Conservation (phyloP, 1,284 basidiomycete species). For the Wallemia ichthyophaga region DNA sequence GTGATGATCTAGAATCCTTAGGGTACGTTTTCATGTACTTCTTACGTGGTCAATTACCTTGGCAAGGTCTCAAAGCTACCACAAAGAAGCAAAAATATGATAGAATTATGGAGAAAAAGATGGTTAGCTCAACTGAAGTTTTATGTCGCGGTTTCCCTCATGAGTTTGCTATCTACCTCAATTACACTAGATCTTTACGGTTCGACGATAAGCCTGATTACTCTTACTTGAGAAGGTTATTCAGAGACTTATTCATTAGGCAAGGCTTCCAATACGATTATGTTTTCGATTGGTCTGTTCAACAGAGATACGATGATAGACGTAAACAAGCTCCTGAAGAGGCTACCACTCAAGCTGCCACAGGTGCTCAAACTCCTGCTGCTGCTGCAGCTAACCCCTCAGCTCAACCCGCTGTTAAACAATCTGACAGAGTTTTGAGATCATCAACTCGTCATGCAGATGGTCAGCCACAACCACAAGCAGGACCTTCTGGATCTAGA, state of each 20-base stretch:
- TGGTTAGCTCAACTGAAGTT: slow-evolving; percentile 86
- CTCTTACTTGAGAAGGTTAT: slow-evolving; percentile 86
- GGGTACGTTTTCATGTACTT: slow-evolving; percentile 97
- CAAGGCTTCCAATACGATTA: slow-evolving; percentile 96
- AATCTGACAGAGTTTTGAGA: not conserved
- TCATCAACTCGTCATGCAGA: not conserved
- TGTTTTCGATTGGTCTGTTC: slow-evolving; percentile 91
- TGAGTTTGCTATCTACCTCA: slow-evolving; percentile 90
- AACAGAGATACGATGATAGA: slow-evolving; percentile 18
- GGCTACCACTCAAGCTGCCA: not conserved
- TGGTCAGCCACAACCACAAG: not conserved
- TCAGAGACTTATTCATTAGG: slow-evolving; percentile 85
- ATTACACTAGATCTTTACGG: slow-evolving; percentile 82
- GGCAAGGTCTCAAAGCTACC: slow-evolving; percentile 92
- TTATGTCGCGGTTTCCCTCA: slow-evolving; percentile 90
- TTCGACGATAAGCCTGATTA: slow-evolving; percentile 98
- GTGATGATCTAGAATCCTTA: slow-evolving; percentile 82
- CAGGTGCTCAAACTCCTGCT: not conserved
- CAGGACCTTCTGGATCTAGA: not conserved
- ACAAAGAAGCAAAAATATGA: slow-evolving; percentile 99
- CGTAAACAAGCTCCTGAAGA: not conserved
- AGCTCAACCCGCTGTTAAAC: not conserved
- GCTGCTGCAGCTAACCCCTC: not conserved
- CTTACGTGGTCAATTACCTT: slow-evolving; percentile 77
- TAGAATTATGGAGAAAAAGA: slow-evolving; percentile 99